Evolutionary conservation across 2,329 filamentous ascomycete genomes (phyloP), one percentile per base, ranked within the genome.

Genomic region (Aspergillus quadrilineatus): DNA sequence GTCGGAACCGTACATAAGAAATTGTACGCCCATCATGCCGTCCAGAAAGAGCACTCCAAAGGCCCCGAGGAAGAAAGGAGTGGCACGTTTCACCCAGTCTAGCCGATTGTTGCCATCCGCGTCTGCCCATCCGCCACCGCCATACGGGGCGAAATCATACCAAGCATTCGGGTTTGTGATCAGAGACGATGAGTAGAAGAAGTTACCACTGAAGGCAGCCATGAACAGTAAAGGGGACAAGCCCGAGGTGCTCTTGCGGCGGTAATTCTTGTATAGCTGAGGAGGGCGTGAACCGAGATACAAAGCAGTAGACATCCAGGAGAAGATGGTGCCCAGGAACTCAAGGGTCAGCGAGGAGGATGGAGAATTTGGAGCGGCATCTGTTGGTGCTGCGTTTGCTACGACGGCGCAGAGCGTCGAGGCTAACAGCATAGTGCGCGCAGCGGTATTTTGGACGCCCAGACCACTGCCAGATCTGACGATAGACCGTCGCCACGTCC

Each of bases 121-220:
- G 8, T 80, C 83, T 2, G 80, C 85, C 84, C 86, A 87, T 54
- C 84, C 84, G 47, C 82, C 79, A 6, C 78, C 76, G 22, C 84
- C 83, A 64, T 85, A 79, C 0, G 85, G 73, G 0, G 75, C 74
- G 53, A 81, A 84, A 61, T 83, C 77, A 48, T 69, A 70, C 86
- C 85, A 88, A 6, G 82, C 85, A 59, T 81, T 82, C 1, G 86
- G 86, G 65, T 88, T 88, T 2, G 84, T 81, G 34, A 85, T 69
- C 4, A 89, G 73, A 0, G 85, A 86, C 29, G 76, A 71, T 8
- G 83, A 85, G 74, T 89, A 89, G 75, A 87, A 88, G 42, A 87
- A 73, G 65, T 89, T 89, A 2, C 86, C 86, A 64, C 82, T 82
- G 68, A 89, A 89, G 3, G 86, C 86, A 4, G 86, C 86, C 39